Percentiles rank a stretch among this genome's conserved stretches.
These are phyloP conservation scores for Colletotrichum chrysophilum DNA, from an alignment of 2,329 filamentous ascomycete genomes.

Conservation along the genomic window DNA sequence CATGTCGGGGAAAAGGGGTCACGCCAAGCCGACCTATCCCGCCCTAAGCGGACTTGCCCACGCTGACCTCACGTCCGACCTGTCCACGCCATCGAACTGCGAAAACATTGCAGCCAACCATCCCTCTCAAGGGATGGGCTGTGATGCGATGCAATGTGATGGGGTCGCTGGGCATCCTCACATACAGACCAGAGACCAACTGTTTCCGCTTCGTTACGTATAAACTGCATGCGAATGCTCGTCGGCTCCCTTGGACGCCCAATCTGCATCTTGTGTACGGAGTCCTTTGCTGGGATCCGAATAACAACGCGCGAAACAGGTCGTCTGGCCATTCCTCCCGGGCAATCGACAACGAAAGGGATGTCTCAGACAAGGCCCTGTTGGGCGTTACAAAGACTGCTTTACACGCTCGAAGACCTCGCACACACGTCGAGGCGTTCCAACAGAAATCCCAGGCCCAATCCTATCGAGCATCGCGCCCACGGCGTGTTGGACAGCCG, in stretches of 20 bases:
- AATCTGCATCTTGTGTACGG: neutral
- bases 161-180: neutral
- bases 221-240: constrained; percentile 1
- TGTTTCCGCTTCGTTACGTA: neutral
- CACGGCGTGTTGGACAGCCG: neutral
- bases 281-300: neutral
- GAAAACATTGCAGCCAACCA: neutral
- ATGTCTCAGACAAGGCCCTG: constrained; percentile 10
- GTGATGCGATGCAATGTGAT: neutral
- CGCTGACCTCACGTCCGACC: neutral
- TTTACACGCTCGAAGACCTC: neutral
- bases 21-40: neutral
- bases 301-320: constrained; percentile 5
- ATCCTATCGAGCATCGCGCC: neutral
- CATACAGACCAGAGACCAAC: neutral
- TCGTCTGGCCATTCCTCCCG: constrained; percentile 2
- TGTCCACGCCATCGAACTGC: neutral
- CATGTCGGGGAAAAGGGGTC: constrained; percentile 12
- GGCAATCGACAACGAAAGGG: constrained; percentile 11
- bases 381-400: constrained; percentile 7
- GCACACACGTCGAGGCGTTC: neutral
- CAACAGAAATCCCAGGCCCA: neutral
- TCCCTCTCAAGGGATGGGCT: neutral
- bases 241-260: neutral
- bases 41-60: neutral